These are phyloP conservation scores for Gossypium raimondii DNA, from an alignment of 345 rosid species.

Conservation along the genomic window DNA sequence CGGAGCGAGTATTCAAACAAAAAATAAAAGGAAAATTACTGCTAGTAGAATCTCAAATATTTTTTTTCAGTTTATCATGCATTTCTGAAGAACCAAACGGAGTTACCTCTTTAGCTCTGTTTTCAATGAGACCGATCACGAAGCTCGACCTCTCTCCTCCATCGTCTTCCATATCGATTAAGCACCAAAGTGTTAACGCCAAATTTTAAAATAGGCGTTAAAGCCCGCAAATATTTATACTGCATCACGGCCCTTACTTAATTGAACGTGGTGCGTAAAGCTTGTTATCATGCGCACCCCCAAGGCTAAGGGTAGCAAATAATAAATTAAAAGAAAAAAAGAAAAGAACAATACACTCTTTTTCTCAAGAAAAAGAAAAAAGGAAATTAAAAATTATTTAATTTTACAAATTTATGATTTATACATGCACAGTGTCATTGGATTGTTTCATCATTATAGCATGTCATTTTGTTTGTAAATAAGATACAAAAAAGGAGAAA, in stretches of 20 bases:
- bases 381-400: neutral
- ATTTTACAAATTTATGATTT: neutral
- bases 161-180: constrained; percentile 69
- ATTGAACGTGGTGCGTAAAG: neutral
- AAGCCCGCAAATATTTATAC: neutral
- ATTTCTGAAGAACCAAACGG: constrained; percentile 29
- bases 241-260: neutral
- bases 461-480: neutral
- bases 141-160: constrained; percentile 80
- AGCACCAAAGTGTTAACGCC: neutral
- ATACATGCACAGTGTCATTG: neutral
- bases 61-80: constrained; percentile 7
- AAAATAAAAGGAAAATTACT: neutral
- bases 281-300: constrained; percentile 3
- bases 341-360: too few relatives aligned
- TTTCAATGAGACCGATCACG: constrained; percentile 75
- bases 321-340: too few relatives aligned
- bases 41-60: neutral
- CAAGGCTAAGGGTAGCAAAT: too few relatives aligned
- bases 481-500: neutral
- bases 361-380: neutral
- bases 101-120: constrained; percentile 91
- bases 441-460: neutral
- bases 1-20: neutral
- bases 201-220: neutral